phyloP scores from a whole-genome alignment of 441 rosid species.

The Populus hybrid region DNA sequence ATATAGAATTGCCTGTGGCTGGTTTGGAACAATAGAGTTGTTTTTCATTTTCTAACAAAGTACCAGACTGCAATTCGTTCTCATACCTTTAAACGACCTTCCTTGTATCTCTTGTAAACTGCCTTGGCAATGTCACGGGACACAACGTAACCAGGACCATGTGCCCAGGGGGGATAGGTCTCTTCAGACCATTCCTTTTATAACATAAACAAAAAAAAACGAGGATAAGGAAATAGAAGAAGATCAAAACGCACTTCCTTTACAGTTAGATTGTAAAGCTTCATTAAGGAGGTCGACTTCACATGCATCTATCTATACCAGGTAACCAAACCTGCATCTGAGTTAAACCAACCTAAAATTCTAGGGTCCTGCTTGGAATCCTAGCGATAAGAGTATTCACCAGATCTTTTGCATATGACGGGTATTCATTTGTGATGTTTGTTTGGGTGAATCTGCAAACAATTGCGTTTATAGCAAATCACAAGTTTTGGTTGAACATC shows the following conservation, averaged over 20 bases:
- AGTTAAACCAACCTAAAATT: background rate
- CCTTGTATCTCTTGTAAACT: conserved; percentile 54
- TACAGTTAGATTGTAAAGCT: background rate
- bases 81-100: conserved; percentile 70
- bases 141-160: conserved; percentile 94
- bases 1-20: background rate
- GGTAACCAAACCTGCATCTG: background rate
- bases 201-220: background rate
- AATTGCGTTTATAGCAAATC: background rate
- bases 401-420: background rate
- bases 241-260: background rate
- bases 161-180: conserved; percentile 94
- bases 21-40: background rate
- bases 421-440: background rate
- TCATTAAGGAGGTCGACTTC: background rate
- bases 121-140: conserved; percentile 74
- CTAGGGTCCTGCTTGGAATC: background rate
- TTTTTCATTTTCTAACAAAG: background rate
- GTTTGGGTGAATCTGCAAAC: background rate
- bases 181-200: conserved; percentile 86
- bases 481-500: background rate
- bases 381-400: background rate
- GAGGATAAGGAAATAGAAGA: background rate
- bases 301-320: conserved; percentile 1
- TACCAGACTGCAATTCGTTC: background rate